A percentile compares a stretch with the other conserved stretches of the same genome.
These are phyloP conservation scores for Trichosanthes truncata DNA, from an alignment of 306 rosid genomes.

Conservation along the genomic window DNA sequence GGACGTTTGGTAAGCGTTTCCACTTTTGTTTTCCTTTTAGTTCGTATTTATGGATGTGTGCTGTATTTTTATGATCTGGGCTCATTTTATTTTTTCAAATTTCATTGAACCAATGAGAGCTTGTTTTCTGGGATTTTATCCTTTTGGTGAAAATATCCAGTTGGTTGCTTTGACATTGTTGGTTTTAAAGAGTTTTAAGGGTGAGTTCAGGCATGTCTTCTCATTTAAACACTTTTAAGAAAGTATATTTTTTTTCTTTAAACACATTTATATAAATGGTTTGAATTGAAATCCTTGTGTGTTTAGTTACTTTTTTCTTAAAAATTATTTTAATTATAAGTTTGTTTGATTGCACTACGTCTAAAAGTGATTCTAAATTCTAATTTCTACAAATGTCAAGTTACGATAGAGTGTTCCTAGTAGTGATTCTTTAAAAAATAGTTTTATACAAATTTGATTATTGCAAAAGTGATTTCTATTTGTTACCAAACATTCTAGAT, in stretches of 20 bases:
- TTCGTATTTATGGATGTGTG: not conserved
- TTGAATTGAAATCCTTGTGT: not conserved
- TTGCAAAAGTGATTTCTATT: not conserved
- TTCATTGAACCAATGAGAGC: not conserved
- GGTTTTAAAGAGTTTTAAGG: not conserved
- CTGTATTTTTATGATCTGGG: not conserved
- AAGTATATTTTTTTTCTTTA: too few relatives aligned
- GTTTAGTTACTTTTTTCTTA: not conserved
- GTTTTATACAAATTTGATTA: not conserved
- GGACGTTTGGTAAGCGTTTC: conserved; percentile 38
- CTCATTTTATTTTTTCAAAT: not conserved
- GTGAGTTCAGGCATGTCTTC: not conserved
- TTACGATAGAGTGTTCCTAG: not conserved
- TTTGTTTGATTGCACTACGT: not conserved
- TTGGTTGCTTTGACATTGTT: not conserved
- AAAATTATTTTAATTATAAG: too few relatives aligned
- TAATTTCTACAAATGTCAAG: not conserved
- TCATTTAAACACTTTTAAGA: not conserved
- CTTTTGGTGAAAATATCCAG: not conserved
- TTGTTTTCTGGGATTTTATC: not conserved
- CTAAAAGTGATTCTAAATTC: not conserved
- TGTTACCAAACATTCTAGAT: not conserved
- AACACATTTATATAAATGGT: too few relatives aligned
- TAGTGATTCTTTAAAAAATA: not conserved
- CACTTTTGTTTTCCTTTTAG: not conserved